phyloP scores from a whole-genome alignment of 805 yeast species.

The Starmerella vitae region DNA sequence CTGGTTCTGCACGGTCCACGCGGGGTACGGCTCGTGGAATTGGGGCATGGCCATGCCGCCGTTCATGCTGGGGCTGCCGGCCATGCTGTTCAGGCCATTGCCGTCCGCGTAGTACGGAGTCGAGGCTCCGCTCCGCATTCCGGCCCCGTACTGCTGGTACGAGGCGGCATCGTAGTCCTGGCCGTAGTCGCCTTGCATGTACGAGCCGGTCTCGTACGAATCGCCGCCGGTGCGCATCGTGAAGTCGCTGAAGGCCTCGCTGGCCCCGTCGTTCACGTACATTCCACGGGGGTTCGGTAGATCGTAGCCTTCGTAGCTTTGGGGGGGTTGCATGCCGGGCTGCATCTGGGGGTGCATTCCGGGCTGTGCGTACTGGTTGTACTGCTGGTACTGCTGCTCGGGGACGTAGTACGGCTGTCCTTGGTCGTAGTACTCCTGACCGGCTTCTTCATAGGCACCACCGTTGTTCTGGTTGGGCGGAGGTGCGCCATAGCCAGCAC shows the following conservation, averaged over 20 bases:
- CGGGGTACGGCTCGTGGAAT: slow-evolving; percentile 88
- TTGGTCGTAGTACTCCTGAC: slow-evolving; percentile 23
- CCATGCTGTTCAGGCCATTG: slow-evolving; percentile 39
- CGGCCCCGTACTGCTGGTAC: slow-evolving; percentile 36
- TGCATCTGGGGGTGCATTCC: slow-evolving; percentile 14
- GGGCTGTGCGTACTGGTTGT: slow-evolving; percentile 2
- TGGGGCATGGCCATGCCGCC: slow-evolving; percentile 12
- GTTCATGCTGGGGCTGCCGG: slow-evolving; percentile 29
- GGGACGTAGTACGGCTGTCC: slow-evolving; percentile 22
- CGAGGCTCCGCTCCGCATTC: slow-evolving; percentile 59
- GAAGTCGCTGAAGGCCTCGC: slow-evolving; percentile 32
- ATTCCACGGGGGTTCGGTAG: slow-evolving; percentile 23
- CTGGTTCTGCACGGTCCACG: slow-evolving; percentile 91
- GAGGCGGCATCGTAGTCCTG: slow-evolving; percentile 24
- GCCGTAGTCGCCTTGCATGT: slow-evolving; percentile 23
- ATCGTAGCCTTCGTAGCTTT: slow-evolving; percentile 13
- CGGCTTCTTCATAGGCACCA: slow-evolving; percentile 18
- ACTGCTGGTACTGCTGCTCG: slow-evolving; percentile 32
- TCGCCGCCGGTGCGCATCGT: slow-evolving; percentile 33
- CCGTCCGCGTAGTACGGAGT: slow-evolving; percentile 78
- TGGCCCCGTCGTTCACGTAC: slow-evolving; percentile 26
- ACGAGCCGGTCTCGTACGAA: slow-evolving; percentile 27
- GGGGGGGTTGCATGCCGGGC: not conserved
- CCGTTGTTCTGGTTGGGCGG: slow-evolving; percentile 6
- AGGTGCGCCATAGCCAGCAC: slow-evolving; percentile 14